phyloP scores from a whole-genome alignment of 192 early-diverging fungal genomes.

The Podila epicladia region DNA sequence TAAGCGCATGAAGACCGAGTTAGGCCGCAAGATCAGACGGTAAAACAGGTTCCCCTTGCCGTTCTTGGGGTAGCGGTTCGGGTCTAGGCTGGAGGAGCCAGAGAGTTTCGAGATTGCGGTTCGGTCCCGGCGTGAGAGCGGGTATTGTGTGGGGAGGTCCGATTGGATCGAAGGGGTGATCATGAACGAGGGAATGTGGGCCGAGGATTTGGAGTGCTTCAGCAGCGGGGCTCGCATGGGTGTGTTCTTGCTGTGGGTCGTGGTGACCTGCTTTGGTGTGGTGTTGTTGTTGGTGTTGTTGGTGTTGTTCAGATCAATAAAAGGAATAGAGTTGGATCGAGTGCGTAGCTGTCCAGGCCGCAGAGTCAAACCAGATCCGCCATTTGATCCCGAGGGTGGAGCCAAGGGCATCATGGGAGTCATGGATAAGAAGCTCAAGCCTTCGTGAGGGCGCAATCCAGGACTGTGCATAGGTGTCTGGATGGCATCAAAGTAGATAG shows the following conservation, averaged over 20 bases:
- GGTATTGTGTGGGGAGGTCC: conserved; percentile 41
- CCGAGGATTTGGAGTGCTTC: conserved; percentile 39
- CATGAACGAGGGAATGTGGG: conserved; percentile 47
- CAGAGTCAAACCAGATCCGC: conserved; percentile 10
- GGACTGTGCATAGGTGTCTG: conserved; percentile 43
- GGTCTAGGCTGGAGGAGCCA: background rate
- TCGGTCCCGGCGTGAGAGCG: conserved; percentile 35
- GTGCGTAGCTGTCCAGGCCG: conserved; percentile 22
- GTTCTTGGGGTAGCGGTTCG: conserved; percentile 11
- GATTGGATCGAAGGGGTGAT: conserved; percentile 46
- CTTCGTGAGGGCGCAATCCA: conserved; percentile 43
- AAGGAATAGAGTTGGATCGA: conserved; percentile 40
- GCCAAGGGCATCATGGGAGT: conserved; percentile 50
- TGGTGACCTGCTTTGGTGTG: background rate
- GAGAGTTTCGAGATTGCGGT: conserved; percentile 18
- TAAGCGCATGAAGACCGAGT: conserved; percentile 46
- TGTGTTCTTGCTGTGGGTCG: conserved; percentile 10
- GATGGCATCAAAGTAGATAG: conserved; percentile 45
- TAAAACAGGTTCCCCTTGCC: conserved; percentile 22
- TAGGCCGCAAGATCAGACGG: conserved; percentile 37
- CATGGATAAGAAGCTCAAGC: conserved; percentile 45
- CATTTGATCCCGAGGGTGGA: conserved; percentile 13
- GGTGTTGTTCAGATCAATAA: conserved; percentile 29
- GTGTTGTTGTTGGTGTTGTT: background rate
- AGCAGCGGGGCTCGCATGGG: conserved; percentile 30